These are phyloP conservation scores for Backusella liffmaniae DNA, from an alignment of 192 early-diverging fungal species.

Conservation along the genomic window DNA sequence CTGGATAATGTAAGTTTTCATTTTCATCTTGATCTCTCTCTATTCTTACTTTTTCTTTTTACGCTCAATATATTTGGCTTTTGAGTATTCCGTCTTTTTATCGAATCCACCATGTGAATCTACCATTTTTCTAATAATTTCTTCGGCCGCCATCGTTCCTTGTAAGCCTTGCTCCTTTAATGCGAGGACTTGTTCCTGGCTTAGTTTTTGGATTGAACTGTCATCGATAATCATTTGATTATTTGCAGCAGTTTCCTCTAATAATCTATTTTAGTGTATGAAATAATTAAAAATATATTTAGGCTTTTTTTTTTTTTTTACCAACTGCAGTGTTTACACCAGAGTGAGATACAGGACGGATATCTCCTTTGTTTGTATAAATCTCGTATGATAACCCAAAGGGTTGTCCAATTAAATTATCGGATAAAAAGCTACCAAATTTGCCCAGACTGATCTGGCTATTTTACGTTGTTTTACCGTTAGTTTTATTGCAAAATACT, in stretches of 20 bases:
- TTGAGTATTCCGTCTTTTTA: constrained; percentile 92
- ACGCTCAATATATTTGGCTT: constrained; percentile 91
- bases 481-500: too few relatives aligned
- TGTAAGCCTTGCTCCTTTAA: constrained; percentile 72
- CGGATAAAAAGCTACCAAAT: constrained; percentile 82
- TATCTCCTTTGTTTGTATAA: constrained; percentile 55
- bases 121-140: constrained; percentile 78
- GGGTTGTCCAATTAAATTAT: constrained; percentile 77
- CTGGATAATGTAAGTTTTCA: constrained; percentile 30
- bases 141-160: constrained; percentile 64
- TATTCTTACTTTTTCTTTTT: constrained; percentile 84
- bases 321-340: constrained; percentile 28
- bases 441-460: constrained; percentile 79
- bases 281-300: background rate
- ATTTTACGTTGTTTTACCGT: background rate
- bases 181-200: constrained; percentile 77
- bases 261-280: background rate
- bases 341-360: constrained; percentile 29
- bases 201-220: constrained; percentile 72
- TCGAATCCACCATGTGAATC: constrained; percentile 85
- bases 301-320: background rate
- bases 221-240: constrained; percentile 83
- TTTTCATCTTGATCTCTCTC: constrained; percentile 41
- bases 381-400: constrained; percentile 88
- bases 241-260: constrained; percentile 75